These are phyloP conservation scores for Calonectria pseudoturangicola DNA, from an alignment of 2,329 filamentous ascomycete genomes.

Conservation along the genomic window DNA sequence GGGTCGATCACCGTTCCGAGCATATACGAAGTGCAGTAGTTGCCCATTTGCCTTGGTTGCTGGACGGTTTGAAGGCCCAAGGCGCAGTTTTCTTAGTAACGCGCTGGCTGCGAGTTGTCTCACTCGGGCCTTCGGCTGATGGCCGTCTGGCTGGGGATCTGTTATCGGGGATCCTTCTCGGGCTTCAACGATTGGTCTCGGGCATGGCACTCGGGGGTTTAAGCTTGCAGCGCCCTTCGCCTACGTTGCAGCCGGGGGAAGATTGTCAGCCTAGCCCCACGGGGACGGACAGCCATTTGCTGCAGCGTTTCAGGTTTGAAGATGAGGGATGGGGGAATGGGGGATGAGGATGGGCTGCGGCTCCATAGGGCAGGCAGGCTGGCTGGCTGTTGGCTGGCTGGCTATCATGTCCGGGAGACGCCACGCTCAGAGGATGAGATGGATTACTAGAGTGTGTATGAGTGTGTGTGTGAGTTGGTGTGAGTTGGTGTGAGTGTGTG, in stretches of 20 bases:
- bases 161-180: constrained; percentile 28
- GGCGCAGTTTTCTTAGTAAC: constrained; percentile 12
- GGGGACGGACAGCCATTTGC: not conserved
- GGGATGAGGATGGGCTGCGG: not conserved
- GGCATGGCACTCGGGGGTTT: constrained; percentile 7
- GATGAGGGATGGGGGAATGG: not conserved
- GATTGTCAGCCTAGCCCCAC: constrained; percentile 14
- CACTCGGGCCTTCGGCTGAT: constrained; percentile 10
- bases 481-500: too few relatives aligned
- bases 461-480: not conserved
- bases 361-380: not conserved
- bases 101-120: not conserved
- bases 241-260: constrained; percentile 10
- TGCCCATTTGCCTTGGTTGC: not conserved
- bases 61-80: not conserved
- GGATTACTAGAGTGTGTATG: constrained; percentile 6
- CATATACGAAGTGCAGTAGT: constrained; percentile 25
- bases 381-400: too few relatives aligned
- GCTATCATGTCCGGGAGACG: not conserved
- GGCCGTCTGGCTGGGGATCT: not conserved
- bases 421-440: not conserved
- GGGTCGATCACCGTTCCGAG: not conserved
- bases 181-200: constrained; percentile 16
- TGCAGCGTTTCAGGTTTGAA: not conserved
- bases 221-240: constrained; percentile 9